Conservation (phyloP, 2,329 filamentous ascomycete species). For the Coniochaeta prunicola region DNA sequence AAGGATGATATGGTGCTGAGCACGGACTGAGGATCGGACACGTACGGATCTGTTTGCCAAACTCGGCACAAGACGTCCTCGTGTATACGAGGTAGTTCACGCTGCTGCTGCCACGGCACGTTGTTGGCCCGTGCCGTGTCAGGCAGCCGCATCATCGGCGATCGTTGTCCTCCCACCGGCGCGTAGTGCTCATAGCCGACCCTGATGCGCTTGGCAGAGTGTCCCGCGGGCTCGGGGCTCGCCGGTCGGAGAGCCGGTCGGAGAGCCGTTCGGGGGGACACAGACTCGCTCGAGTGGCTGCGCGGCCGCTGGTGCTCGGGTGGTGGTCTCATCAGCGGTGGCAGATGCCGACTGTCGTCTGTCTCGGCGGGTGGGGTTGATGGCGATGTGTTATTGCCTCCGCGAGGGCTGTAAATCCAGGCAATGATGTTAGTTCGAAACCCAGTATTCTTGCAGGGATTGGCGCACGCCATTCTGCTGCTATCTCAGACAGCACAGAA, state of each 20-base stretch:
- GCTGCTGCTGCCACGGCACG: constrained; percentile 21
- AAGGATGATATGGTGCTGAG: constrained; percentile 31
- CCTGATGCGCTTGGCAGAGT: constrained; percentile 41
- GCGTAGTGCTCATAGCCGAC: constrained; percentile 39
- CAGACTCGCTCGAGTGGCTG: constrained; percentile 38
- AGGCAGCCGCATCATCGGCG: constrained; percentile 21
- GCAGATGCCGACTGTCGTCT: constrained; percentile 33
- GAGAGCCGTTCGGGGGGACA: constrained; percentile 36
- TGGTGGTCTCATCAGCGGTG: constrained; percentile 19
- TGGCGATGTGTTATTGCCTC: constrained; percentile 50
- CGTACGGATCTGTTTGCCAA: constrained; percentile 44
- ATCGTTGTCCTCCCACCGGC: constrained; percentile 22
- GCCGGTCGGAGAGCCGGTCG: constrained; percentile 21
- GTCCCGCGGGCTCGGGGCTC: constrained; percentile 19
- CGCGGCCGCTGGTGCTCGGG: constrained; percentile 29
- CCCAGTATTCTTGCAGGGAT: not conserved
- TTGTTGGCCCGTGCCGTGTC: constrained; percentile 26
- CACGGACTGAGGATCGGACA: constrained; percentile 33
- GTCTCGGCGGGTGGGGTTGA: constrained; percentile 43
- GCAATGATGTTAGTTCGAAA: not conserved
- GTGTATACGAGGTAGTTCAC: constrained; percentile 37
- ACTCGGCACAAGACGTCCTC: constrained; percentile 40
- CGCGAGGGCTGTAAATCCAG: constrained; percentile 38
- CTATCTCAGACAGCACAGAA: too few relatives aligned
- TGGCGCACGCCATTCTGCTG: not conserved